These are phyloP conservation scores for Cichorium intybus DNA, from an alignment of 140 eudicot species.

Conservation along the genomic window DNA sequence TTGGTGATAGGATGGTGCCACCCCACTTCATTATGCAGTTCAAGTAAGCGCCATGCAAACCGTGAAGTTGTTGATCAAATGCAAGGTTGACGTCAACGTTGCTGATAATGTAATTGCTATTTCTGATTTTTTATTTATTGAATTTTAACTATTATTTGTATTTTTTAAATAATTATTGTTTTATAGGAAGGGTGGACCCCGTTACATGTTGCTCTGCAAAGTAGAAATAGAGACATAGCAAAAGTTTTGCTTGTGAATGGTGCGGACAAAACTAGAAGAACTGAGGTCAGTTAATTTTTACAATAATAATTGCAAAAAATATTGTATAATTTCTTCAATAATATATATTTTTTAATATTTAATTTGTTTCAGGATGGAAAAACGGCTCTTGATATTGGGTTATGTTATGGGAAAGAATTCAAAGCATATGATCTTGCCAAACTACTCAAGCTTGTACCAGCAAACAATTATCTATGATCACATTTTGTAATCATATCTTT, in stretches of 20 bases:
- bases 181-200: conserved; percentile 96
- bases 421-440: conserved; percentile 86
- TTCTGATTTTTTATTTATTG: background rate
- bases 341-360: background rate
- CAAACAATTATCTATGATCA: conserved; percentile 30
- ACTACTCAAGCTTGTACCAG: conserved; percentile 82
- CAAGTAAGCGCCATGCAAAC: conserved; percentile 97
- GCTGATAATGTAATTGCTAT: conserved; percentile 72
- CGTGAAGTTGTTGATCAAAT: conserved; percentile 76
- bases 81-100: conserved; percentile 65
- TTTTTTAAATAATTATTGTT: background rate
- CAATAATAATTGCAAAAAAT: background rate
- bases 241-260: conserved; percentile 74
- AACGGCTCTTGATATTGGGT: conserved; percentile 63
- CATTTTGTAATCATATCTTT: no score
- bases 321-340: no score
- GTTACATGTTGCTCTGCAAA: conserved; percentile 84
- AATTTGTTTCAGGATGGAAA: conserved; percentile 63
- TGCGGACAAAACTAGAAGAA: conserved; percentile 80
- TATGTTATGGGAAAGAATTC: conserved; percentile 93
- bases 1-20: conserved; percentile 73
- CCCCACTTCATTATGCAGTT: conserved; percentile 96
- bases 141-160: background rate
- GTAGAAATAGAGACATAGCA: conserved; percentile 74
- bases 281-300: conserved; percentile 36